Evolutionary conservation across 2,329 filamentous ascomycete genomes (phyloP), one percentile per base, ranked within the genome.

Genomic region (Didymella segeticola): DNA sequence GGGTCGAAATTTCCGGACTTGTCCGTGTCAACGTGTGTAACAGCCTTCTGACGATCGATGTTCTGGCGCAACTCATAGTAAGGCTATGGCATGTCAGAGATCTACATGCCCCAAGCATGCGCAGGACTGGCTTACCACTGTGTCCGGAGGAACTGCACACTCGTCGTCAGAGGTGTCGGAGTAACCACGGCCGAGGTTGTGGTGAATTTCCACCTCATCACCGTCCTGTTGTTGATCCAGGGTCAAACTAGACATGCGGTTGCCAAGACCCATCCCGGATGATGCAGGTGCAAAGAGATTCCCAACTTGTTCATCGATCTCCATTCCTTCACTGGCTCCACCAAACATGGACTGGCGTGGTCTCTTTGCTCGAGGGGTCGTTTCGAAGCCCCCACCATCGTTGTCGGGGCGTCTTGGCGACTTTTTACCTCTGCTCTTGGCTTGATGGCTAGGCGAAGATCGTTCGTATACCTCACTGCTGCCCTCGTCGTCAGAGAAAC

Each of bases 1-100:
- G 66, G 76, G 42, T 71, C 64, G 36, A 76, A 79, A 36, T 75
- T 68, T 1, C 72, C 74, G 5, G 70, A 74, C 9, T 67, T 47
- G 25, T 79, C 75, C 0, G 62, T 61, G 31, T 78, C 77, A 10
- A 76, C 36, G 55, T 72, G 74, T 1, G 69, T 70, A 17, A 53
- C 55, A 0, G 52, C 17, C 11, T 59, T 55, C 7, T 62, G 57
- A 4, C 65, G 50, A 19, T 69, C 50, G 12, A 67, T 64, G 22
- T 66, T 65, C 49, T 61, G 54, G 12, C 68, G 68, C 4, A 71
- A 33, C 2, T 58, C 52, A 27, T 70, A 71, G 4, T 34, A 41
- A 9, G 47, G 50, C 64, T 67, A 15, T 10, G 15, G 15, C 41
- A 6, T 20, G 10, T 42, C 22, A 46, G 23, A 17, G n/a, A n/a